These are phyloP conservation scores for Astragalus membranaceus DNA, from an alignment of 306 rosid species.

Conservation along the genomic window DNA sequence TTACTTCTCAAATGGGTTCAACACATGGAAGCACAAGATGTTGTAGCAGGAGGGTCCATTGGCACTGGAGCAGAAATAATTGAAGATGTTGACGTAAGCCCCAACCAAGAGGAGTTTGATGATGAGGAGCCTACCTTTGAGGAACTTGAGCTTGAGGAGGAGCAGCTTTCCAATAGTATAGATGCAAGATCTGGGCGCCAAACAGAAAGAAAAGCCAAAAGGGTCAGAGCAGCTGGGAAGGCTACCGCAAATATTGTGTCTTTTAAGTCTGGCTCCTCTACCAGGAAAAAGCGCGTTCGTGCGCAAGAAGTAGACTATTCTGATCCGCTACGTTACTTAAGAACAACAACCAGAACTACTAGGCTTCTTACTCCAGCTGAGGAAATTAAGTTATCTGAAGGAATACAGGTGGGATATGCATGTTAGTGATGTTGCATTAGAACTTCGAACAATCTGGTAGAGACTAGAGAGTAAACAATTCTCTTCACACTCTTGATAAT, in stretches of 20 bases:
- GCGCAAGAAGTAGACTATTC: constrained; percentile 70
- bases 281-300: constrained; percentile 63
- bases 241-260: constrained; percentile 54
- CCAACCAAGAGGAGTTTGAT: constrained; percentile 36
- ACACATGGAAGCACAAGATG: constrained; percentile 43
- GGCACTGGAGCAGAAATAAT: constrained; percentile 30
- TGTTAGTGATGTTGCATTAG: constrained; percentile 9
- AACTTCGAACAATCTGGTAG: constrained; percentile 6
- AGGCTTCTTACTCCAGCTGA: constrained; percentile 72
- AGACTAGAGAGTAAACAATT: not conserved
- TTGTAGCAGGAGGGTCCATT: constrained; percentile 29
- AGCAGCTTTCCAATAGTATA: constrained; percentile 39
- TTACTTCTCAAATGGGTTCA: constrained; percentile 56
- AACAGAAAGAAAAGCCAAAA: constrained; percentile 71
- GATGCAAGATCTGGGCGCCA: constrained; percentile 84
- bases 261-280: constrained; percentile 55
- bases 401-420: constrained; percentile 72
- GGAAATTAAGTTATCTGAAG: constrained; percentile 77
- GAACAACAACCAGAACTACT: constrained; percentile 59
- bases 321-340: constrained; percentile 79
- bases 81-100: constrained; percentile 29
- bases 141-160: constrained; percentile 57
- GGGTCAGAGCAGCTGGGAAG: constrained; percentile 79
- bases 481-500: not conserved
- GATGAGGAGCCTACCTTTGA: constrained; percentile 41